A percentile compares a stretch with the other conserved stretches of the same genome.
Conservation (phyloP, 306 rosid genomes). For the Calophaca sinica region DNA sequence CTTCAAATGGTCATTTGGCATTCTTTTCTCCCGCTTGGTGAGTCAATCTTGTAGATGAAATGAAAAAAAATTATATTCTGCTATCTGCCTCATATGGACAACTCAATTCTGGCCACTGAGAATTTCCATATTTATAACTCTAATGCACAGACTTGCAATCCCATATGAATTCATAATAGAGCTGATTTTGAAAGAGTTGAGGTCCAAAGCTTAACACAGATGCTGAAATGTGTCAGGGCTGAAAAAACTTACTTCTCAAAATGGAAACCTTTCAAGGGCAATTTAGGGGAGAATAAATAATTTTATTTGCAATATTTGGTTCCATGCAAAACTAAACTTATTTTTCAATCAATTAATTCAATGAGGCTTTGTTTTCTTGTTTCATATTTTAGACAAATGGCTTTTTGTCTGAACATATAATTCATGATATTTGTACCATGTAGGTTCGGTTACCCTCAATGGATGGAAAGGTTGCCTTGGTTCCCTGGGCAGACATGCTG, state of each 20-base stretch:
- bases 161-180: no score
- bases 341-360: neutral
- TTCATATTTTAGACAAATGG: slow-evolving; percentile 26
- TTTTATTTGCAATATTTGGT: slow-evolving; percentile 29
- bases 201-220: no score
- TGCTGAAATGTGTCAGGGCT: no score
- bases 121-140: no score
- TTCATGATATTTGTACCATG: slow-evolving; percentile 40
- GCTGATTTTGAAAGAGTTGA: no score
- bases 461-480: slow-evolving; percentile 90
- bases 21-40: slow-evolving; percentile 97
- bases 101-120: no score
- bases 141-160: no score
- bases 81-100: no score
- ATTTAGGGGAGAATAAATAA: slow-evolving; percentile 7
- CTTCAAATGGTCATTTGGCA: slow-evolving; percentile 98
- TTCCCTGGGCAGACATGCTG: slow-evolving; percentile 99
- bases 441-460: slow-evolving; percentile 93
- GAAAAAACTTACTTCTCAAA: no score
- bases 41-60: slow-evolving; percentile 49
- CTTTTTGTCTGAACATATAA: slow-evolving; percentile 30
- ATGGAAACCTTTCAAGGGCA: neutral
- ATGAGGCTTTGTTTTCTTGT: slow-evolving; percentile 31
- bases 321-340: neutral
- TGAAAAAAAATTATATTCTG: slow-evolving; percentile 5